Evolutionary conservation across 78 protist species (phyloP).

Genomic region (Dictyostelium purpureum): DNA sequence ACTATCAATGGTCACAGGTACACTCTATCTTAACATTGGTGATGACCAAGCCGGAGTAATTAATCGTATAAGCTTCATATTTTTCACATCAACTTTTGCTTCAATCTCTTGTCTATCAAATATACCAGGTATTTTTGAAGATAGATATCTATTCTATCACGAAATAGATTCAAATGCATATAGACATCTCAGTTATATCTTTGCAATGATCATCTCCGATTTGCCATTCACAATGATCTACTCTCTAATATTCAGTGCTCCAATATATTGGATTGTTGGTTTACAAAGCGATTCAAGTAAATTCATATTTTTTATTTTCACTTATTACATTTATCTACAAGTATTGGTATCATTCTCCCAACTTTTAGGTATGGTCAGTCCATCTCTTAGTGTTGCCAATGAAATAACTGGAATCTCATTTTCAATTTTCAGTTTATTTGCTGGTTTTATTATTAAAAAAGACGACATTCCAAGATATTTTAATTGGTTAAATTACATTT

Average conservation of each 20-base stretch:
- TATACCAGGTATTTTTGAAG: constrained; percentile 75
- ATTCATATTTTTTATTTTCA: background rate
- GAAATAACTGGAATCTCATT: constrained; percentile 60
- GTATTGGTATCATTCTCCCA: constrained; percentile 34
- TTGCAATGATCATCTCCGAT: constrained; percentile 34
- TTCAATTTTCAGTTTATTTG: constrained; percentile 37
- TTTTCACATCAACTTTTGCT: constrained; percentile 58
- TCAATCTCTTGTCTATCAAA: constrained; percentile 55
- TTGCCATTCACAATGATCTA: constrained; percentile 48
- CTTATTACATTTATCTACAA: constrained; percentile 53
- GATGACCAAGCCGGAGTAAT: constrained; percentile 50
- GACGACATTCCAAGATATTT: constrained; percentile 22
- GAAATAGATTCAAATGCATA: constrained; percentile 61
- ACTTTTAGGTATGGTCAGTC: constrained; percentile 19
- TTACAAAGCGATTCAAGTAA: background rate
- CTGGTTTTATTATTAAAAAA: constrained; percentile 59
- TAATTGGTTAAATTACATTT: constrained; percentile 27
- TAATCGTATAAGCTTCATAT: constrained; percentile 53
- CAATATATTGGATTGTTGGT: constrained; percentile 61
- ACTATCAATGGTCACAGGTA: constrained; percentile 50
- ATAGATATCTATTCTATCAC: constrained; percentile 33
- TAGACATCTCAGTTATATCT: constrained; percentile 24
- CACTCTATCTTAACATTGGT: constrained; percentile 26
- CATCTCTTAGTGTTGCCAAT: constrained; percentile 41
- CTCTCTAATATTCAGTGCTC: constrained; percentile 18